A percentile compares a stretch with the other conserved stretches of the same genome.
Conservation (phyloP, 345 rosid species). For the Aethionema arabicum region DNA sequence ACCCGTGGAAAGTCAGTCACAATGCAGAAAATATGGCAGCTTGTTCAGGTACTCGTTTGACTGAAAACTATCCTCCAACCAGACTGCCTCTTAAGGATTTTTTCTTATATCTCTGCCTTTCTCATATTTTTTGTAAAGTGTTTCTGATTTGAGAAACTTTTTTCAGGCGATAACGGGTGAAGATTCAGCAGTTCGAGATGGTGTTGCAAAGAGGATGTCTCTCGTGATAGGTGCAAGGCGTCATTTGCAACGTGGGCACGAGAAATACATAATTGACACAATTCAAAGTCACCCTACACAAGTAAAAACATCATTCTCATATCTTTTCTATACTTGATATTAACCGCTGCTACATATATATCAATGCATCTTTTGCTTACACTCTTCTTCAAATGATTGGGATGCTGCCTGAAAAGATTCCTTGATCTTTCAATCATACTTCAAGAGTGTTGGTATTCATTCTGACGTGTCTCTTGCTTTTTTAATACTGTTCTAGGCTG, state of each 20-base stretch:
- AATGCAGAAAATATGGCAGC: conserved; percentile 98
- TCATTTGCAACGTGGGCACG: conserved; percentile 93
- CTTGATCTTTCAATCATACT: conserved; percentile 11
- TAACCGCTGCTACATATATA: conserved; percentile 2
- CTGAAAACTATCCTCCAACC: background rate
- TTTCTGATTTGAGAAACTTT: conserved; percentile 30
- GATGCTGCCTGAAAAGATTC: conserved; percentile 12
- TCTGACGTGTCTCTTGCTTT: conserved; percentile 26
- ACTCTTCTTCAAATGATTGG: conserved; percentile 17
- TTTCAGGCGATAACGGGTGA: conserved; percentile 79
- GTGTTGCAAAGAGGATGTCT: conserved; percentile 73
- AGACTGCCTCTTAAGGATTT: conserved; percentile 23
- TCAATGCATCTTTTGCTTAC: conserved; percentile 10
- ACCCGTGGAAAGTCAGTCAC: conserved; percentile 88
- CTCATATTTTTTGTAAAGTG: conserved; percentile 5
- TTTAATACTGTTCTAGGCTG: conserved; percentile 56
- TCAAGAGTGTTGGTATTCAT: conserved; percentile 24
- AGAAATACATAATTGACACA: conserved; percentile 85
- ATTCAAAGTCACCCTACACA: conserved; percentile 95
- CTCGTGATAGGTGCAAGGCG: conserved; percentile 84
- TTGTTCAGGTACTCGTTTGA: conserved; percentile 62
- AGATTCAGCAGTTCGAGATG: conserved; percentile 51
- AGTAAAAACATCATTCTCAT: conserved; percentile 43
- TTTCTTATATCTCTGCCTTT: conserved; percentile 7
- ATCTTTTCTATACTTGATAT: conserved; percentile 2